These are phyloP conservation scores for Trichosporon sp. DNA, from an alignment of 1,284 basidiomycete genomes.

Conservation along the genomic window DNA sequence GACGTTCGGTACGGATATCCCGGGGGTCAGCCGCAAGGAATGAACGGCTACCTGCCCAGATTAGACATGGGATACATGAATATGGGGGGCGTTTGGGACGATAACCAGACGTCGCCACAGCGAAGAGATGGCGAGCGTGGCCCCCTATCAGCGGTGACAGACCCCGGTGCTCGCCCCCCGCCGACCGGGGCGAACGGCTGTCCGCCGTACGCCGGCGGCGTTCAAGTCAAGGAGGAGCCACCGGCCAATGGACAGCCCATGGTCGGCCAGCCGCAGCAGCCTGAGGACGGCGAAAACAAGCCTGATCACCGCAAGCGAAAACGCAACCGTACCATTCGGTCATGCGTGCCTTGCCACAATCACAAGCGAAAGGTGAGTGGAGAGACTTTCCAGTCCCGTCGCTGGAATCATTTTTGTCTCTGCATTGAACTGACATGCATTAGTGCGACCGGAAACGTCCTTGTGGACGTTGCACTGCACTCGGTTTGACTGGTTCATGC, in stretches of 20 bases:
- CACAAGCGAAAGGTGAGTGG: conserved; percentile 75
- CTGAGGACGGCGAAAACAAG: conserved; percentile 30
- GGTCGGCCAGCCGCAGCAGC: conserved; percentile 1
- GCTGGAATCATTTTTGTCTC: neutral
- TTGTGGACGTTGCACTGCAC: conserved; percentile 77
- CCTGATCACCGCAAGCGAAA: conserved; percentile 57
- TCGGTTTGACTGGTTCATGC: conserved; percentile 68
- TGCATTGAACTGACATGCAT: neutral
- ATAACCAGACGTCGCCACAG: neutral
- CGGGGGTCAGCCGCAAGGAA: neutral
- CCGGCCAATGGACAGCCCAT: conserved; percentile 2
- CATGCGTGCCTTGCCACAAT: conserved; percentile 83
- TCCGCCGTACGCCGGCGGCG: neutral
- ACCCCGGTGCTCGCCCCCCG: neutral
- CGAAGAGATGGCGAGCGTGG: neutral
- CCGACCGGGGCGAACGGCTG: neutral
- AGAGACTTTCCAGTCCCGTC: neutral
- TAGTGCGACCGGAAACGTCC: conserved; percentile 54
- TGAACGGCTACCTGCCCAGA: neutral
- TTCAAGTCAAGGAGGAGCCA: conserved; percentile 5
- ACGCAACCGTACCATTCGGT: conserved; percentile 80
- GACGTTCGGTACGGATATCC: neutral
- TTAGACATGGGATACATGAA: neutral
- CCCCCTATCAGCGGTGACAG: neutral
- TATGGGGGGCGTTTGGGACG: neutral